Base-by-base conservation (phyloP, 257 asterid genomes). In the Scutellaria minor region DNA sequence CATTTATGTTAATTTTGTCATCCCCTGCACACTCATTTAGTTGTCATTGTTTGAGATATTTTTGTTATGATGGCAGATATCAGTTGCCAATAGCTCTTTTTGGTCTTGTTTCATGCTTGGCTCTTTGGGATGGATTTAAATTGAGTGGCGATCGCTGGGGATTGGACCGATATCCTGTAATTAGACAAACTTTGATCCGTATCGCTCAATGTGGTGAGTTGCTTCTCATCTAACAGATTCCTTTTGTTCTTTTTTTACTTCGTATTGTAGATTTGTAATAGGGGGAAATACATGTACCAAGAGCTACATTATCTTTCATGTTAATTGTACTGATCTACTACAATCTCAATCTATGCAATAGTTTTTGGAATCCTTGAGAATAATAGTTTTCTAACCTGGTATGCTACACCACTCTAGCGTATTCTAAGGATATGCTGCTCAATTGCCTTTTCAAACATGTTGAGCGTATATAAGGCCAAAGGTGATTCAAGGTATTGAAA, bases 121-220 rank as follows among this genome's bases (percentile, higher is more conserved):
- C 88, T 3, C 83, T 94, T 50, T 94, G 99, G 99, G 99, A 94
- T 57, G 84, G 64, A 39, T 85, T 91, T 24, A 87, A 76, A 62
- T 79, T 80, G 74, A 81, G 86, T 53, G 83, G 86, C 64, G 90
- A 87, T 57, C 83, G 72, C 4, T 91, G 92, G 90, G 87, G 86
- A 11, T 74, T 89, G 79, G 90, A 87, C 40, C 79, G 72, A 39
- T 77, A 72, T 71, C 97, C 95, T 14, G 42, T 79, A 2, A 7
- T 85, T 5, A 78, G 83, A 65, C 86, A 85, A 71, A 71, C 79
- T 73, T 68, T 88, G 68, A 75, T 89, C 70, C 89, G 86, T 31
- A 52, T 81, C 45, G 72, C 89, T 80, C 97, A 94, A 73, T 91
- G 96, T 66, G 91, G 99, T 94, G 83, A 86, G 97, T 83, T 75